Conservation (phyloP, 176 grass and related monocot genomes). For the Oryza australiensis region DNA sequence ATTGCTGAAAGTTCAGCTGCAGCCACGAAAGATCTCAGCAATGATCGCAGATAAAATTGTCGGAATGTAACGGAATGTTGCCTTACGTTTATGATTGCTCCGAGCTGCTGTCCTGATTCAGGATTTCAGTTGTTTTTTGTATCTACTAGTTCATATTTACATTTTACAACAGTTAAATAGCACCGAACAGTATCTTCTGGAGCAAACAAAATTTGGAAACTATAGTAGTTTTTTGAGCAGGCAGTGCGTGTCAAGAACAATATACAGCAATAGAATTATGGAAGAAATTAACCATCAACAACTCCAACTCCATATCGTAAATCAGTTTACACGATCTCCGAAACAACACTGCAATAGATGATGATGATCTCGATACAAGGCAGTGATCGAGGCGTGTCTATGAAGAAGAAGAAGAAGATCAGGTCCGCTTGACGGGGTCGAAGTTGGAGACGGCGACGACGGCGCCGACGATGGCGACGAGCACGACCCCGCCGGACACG, state of each 20-base stretch:
- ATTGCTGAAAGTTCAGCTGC: background rate
- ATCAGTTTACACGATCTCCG: conserved; percentile 25
- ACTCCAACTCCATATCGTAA: conserved; percentile 2
- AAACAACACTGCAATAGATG: conserved; percentile 13
- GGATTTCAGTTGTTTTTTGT: background rate
- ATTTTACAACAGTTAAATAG: background rate
- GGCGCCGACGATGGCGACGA: conserved; percentile 50
- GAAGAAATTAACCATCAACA: conserved; percentile 11
- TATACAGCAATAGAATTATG: background rate
- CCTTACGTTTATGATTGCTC: background rate
- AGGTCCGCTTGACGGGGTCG: conserved; percentile 67
- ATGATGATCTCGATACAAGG: conserved; percentile 22
- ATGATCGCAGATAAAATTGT: background rate
- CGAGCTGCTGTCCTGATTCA: background rate
- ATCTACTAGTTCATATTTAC: background rate
- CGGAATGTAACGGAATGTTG: background rate
- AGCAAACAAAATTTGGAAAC: background rate
- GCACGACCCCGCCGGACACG: conserved; percentile 62
- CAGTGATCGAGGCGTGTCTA: background rate
- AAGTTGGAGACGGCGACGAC: conserved; percentile 77
- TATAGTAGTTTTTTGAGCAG: background rate
- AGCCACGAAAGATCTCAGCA: background rate
- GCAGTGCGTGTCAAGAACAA: background rate
- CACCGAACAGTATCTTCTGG: background rate
- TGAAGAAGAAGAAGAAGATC: background rate